phyloP scores from a whole-genome alignment of 257 asterid species.

The Solanum tacnaense region DNA sequence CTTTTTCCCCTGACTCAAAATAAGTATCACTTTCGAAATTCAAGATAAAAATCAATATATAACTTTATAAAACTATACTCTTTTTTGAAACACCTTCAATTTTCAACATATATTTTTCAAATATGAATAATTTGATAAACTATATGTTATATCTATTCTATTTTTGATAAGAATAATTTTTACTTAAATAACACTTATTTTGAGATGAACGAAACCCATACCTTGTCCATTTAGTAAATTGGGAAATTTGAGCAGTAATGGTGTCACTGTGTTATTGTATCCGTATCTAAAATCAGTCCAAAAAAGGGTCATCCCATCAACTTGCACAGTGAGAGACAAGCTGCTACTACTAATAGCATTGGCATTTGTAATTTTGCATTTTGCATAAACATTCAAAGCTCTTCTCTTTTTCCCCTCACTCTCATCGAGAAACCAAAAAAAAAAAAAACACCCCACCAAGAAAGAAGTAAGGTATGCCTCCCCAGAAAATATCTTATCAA shows the following conservation, averaged over 20 bases:
- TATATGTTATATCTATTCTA: too few relatives aligned
- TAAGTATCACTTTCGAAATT: not conserved
- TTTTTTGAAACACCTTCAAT: fast-evolving
- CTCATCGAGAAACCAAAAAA: not conserved
- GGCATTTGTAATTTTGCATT: not conserved
- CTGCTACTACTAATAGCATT: not conserved
- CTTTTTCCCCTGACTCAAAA: not conserved
- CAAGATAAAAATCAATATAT: not conserved
- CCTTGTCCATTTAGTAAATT: not conserved
- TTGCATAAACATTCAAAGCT: not conserved
- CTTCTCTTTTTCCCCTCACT: not conserved
- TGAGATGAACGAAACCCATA: too few relatives aligned
- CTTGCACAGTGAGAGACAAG: not conserved
- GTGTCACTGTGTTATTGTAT: conserved; percentile 11
- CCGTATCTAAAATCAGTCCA: not conserved
- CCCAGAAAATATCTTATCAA: not conserved
- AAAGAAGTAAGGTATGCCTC: not conserved
- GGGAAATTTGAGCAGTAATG: not conserved
- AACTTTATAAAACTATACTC: too few relatives aligned
- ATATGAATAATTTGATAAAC: not conserved
- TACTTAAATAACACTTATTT: too few relatives aligned
- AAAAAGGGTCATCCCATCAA: not conserved
- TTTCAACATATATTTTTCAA: not conserved
- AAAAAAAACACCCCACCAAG: not conserved
- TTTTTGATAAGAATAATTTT: fast-evolving